Evolutionary conservation across 495 filamentous ascomycete genomes (phyloP).

Genomic region (Collariella sp.): DNA sequence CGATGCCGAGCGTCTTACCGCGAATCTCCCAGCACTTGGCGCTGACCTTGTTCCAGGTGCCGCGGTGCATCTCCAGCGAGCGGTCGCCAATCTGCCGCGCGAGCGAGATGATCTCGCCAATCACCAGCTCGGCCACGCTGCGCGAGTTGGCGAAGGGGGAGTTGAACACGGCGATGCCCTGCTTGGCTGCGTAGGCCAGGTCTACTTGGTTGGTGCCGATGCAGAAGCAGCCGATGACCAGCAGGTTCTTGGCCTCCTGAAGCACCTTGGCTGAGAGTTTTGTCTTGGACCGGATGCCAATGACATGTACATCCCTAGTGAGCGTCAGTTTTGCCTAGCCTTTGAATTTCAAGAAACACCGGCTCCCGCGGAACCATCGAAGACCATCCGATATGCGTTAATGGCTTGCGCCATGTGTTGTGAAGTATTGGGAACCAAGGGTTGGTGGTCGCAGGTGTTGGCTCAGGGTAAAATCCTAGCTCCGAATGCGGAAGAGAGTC

Average conservation of each 20-base stretch:
- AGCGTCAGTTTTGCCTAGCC: background rate
- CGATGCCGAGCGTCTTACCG: slow-evolving; percentile 92
- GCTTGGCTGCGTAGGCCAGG: slow-evolving; percentile 77
- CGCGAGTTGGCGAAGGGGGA: slow-evolving; percentile 97
- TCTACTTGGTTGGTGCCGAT: slow-evolving; percentile 99
- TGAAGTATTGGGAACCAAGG: background rate
- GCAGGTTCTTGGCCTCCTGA: slow-evolving; percentile 81
- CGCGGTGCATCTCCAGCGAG: slow-evolving; percentile 86
- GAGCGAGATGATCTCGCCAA: slow-evolving; percentile 83
- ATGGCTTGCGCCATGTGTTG: background rate
- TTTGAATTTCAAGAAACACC: background rate
- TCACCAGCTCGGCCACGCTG: slow-evolving; percentile 92
- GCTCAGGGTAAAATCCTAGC: slow-evolving; percentile 2
- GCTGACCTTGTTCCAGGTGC: slow-evolving; percentile 97
- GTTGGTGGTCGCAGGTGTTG: background rate
- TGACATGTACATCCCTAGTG: slow-evolving; percentile 83
- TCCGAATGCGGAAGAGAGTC: slow-evolving; percentile 21
- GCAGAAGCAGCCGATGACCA: slow-evolving; percentile 97
- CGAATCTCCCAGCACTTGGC: slow-evolving; percentile 95
- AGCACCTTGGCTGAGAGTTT: slow-evolving; percentile 82
- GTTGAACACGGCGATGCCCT: slow-evolving; percentile 98
- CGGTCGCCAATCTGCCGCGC: slow-evolving; percentile 90
- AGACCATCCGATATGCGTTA: background rate
- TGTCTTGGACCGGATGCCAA: slow-evolving; percentile 97
- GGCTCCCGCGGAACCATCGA: background rate